Evolutionary conservation across 371 early-diverging fungal species (phyloP).

Genomic region (Choanephora cucurbitarum): DNA sequence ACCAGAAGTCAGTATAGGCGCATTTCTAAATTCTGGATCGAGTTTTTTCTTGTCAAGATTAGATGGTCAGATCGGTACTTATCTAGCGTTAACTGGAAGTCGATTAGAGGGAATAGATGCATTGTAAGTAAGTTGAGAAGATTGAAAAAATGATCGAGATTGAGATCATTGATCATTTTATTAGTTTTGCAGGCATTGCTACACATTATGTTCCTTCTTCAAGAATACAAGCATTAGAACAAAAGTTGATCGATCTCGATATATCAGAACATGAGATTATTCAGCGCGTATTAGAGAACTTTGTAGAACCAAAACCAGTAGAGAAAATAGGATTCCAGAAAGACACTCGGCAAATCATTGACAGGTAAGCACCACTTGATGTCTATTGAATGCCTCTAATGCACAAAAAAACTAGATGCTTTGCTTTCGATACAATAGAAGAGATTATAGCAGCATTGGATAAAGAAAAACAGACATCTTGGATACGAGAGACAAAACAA

Average conservation of each 20-base stretch:
- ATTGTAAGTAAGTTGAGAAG: slow-evolving; percentile 59
- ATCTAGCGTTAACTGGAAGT: slow-evolving; percentile 89
- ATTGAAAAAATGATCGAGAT: not conserved
- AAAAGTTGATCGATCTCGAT: slow-evolving; percentile 82
- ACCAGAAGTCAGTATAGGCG: slow-evolving; percentile 92
- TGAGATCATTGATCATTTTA: not conserved
- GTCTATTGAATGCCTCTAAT: no score
- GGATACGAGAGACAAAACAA: slow-evolving; percentile 75
- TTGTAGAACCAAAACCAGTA: slow-evolving; percentile 58
- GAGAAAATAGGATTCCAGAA: slow-evolving; percentile 55
- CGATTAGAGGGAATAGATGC: slow-evolving; percentile 85
- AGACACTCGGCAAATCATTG: slow-evolving; percentile 69
- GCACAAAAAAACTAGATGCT: no score
- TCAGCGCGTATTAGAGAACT: slow-evolving; percentile 90
- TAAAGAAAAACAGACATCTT: slow-evolving; percentile 58
- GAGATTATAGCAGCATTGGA: slow-evolving; percentile 81
- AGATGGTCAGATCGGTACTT: slow-evolving; percentile 92
- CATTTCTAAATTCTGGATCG: slow-evolving; percentile 95
- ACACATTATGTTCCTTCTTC: slow-evolving; percentile 94
- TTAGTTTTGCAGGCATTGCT: slow-evolving; percentile 89
- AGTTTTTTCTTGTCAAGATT: slow-evolving; percentile 90
- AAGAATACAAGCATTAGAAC: slow-evolving; percentile 78
- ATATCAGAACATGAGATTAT: slow-evolving; percentile 82
- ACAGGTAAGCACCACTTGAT: slow-evolving; percentile 61
- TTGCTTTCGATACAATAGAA: slow-evolving; percentile 76